Evolutionary conservation across 495 filamentous ascomycete genomes (phyloP).

Genomic region (Symbiotaphrina buchneri): DNA sequence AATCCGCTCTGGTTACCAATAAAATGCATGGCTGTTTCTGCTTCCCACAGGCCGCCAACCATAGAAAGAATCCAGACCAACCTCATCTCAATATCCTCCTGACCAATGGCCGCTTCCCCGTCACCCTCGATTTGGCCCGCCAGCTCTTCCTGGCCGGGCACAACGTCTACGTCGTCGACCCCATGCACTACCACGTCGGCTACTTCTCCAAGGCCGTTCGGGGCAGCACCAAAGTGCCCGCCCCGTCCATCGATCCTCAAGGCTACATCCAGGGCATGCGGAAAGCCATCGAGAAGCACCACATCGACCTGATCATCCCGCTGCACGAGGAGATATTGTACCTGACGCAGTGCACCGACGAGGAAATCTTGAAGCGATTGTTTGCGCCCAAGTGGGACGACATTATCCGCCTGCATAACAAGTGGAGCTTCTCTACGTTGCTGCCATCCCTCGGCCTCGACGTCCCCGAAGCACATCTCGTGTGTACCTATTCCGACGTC

Average conservation of each 20-base stretch:
- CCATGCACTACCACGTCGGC: conserved; percentile 15
- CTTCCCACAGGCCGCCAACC: no score
- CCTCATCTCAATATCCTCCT: conserved; percentile 13
- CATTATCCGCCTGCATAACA: conserved; percentile 11
- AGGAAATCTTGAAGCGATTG: conserved; percentile 6
- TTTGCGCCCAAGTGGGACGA: conserved; percentile 8
- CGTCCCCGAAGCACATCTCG: conserved; percentile 7
- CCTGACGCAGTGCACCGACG: conserved; percentile 7
- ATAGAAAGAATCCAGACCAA: no score
- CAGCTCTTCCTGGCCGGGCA: conserved; percentile 11
- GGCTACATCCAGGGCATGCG: conserved; percentile 9
- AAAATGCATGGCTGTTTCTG: no score
- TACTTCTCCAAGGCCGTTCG: conserved; percentile 11
- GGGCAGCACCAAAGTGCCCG: conserved; percentile 7
- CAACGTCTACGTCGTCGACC: conserved; percentile 11
- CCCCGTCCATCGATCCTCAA: conserved; percentile 8
- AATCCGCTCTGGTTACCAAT: no score
- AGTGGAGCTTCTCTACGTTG: conserved; percentile 10
- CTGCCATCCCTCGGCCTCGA: conserved; percentile 7
- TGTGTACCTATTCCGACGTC: conserved; percentile 5
- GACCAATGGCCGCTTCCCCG: conserved; percentile 15
- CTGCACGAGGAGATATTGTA: conserved; percentile 15
- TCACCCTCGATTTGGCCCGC: conserved; percentile 13
- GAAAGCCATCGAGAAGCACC: conserved; percentile 6
- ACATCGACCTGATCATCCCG: conserved; percentile 13